Evolutionary conservation across 495 filamentous ascomycete genomes (phyloP).

Genomic region (Astrothelium subdiscretum): DNA sequence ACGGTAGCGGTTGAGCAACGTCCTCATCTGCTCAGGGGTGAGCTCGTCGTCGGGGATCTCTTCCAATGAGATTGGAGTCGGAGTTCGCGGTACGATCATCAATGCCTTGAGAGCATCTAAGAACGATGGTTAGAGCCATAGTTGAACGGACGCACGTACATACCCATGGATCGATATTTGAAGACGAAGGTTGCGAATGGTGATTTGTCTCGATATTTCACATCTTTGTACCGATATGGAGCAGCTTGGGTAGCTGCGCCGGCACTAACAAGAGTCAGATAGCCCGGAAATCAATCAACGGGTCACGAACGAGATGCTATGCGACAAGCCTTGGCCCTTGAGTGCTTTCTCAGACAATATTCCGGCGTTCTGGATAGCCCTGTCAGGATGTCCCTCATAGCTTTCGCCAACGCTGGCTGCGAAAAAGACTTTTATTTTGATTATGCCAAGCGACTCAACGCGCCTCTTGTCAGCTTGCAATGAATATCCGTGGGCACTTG

Average conservation of each 20-base stretch:
- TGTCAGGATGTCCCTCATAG: neutral
- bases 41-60: neutral
- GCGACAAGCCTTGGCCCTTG: neutral
- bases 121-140: no score
- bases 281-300: no score
- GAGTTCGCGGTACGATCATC: neutral
- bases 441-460: neutral
- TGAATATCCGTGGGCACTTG: neutral
- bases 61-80: neutral
- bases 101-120: conserved; percentile 1
- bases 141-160: neutral
- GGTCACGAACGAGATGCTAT: neutral
- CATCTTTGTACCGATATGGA: no score
- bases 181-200: no score
- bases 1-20: neutral
- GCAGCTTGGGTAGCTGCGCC: no score
- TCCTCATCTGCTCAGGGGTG: neutral
- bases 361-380: neutral
- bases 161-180: no score
- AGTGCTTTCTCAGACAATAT: neutral
- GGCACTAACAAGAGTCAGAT: no score
- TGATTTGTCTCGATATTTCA: no score
- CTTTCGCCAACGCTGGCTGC: neutral
- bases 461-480: neutral
- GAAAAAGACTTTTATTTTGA: neutral